phyloP scores from a whole-genome alignment of 2,329 filamentous ascomycete genomes.

The Beauveria sp. region DNA sequence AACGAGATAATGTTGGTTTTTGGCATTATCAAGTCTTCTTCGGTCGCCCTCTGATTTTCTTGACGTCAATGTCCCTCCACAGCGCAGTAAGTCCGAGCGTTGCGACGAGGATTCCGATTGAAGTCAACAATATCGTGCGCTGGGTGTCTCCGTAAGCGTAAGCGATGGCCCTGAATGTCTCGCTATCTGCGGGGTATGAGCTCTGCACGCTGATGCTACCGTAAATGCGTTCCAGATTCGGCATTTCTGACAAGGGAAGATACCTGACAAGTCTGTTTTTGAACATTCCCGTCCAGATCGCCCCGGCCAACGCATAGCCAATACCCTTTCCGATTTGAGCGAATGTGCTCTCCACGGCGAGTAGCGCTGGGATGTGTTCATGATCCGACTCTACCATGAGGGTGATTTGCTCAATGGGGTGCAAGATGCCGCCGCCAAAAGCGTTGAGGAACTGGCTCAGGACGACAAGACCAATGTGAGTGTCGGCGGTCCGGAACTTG shows the following conservation, averaged over 20 bases:
- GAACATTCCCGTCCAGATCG: slow-evolving; percentile 58
- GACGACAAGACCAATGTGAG: slow-evolving; percentile 45
- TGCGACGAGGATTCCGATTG: slow-evolving; percentile 34
- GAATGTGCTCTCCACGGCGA: slow-evolving; percentile 54
- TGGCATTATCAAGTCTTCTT: neutral
- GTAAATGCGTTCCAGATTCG: slow-evolving; percentile 35
- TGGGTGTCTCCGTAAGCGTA: slow-evolving; percentile 51
- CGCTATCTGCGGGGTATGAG: slow-evolving; percentile 40
- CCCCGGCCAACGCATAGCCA: slow-evolving; percentile 51
- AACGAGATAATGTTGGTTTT: too few species aligned
- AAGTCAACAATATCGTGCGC: slow-evolving; percentile 42
- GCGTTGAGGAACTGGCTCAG: slow-evolving; percentile 57
- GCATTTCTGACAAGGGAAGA: slow-evolving; percentile 33
- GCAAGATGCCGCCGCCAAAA: slow-evolving; percentile 50
- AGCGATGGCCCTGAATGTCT: slow-evolving; percentile 48
- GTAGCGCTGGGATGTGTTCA: slow-evolving; percentile 50
- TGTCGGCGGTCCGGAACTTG: slow-evolving; percentile 45
- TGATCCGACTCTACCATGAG: slow-evolving; percentile 54
- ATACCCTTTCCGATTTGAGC: slow-evolving; percentile 53
- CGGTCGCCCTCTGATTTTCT: neutral
- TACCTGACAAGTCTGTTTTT: slow-evolving; percentile 40
- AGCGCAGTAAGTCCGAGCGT: slow-evolving; percentile 24
- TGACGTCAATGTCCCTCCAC: slow-evolving; percentile 45
- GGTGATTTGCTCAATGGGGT: slow-evolving; percentile 53
- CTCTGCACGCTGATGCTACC: slow-evolving; percentile 45